Evolutionary conservation across 345 rosid species (phyloP), one percentile per base, ranked within the genome.

Genomic region (Hypericum perforatum): DNA sequence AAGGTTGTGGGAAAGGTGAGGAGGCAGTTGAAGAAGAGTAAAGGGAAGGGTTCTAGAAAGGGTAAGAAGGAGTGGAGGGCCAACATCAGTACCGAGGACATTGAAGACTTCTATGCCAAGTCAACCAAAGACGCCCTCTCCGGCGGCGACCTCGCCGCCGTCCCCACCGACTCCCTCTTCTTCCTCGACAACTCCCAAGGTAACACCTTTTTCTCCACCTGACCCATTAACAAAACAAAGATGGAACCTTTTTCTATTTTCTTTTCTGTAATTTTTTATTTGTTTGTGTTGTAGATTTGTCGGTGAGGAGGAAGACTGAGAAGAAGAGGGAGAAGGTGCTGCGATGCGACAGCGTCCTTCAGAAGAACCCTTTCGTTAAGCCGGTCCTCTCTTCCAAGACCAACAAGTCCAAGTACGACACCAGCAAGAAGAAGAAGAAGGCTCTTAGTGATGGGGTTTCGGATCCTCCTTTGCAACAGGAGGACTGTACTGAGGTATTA

Each of bases 61-160:
- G 94, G 95, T 13, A 88, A 92, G 65, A 92, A 92, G 63, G 96
- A 86, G 29, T 92, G 98, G 98, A 82, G 96, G 56, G 95, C 90
- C 0, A 92, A 88, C 76, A 92, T 83, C 39, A 92, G 94, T 73
- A 83, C 94, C 0, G 84, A 75, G 48, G 95, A 87, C 53, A 74
- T 85, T 39, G 77, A 76, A 29, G 83, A 88, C 53, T 92, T 69
- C 85, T 75, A 61, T 51, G 90, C 81, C 66, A 76, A 85, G 60
- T 63, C 90, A 55, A 92, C 88, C 8, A 88, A 72, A 62, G 95
- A 91, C 46, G 89, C 90, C 43, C 92, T 74, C 61, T 74, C 96
- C 45, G 96, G 96, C 11, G 95, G 95, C 39, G 77, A 85, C 56
- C 88, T 92, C 58, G 44, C 90, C 52, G 58, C 76, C 12, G 71